These are phyloP conservation scores for Thalassiosira livingstoniorum DNA, from an alignment of 352 stramenopile species.

Conservation along the genomic window DNA sequence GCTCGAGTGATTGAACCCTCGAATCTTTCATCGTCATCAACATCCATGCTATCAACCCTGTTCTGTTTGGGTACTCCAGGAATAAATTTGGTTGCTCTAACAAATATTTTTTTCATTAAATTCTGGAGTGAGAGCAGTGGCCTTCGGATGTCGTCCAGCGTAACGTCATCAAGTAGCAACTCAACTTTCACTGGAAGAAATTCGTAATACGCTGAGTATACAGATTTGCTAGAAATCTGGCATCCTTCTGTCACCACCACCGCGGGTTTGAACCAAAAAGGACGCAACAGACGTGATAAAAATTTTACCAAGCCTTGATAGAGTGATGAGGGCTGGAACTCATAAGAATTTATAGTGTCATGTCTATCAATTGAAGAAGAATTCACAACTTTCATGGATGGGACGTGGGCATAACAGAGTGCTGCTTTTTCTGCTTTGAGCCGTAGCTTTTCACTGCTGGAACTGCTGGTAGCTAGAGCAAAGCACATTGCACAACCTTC, in stretches of 20 bases:
- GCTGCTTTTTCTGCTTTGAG: slow-evolving; percentile 62
- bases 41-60: slow-evolving; percentile 64
- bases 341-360: slow-evolving; percentile 72
- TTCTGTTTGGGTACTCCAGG: slow-evolving; percentile 54
- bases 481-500: slow-evolving; percentile 84
- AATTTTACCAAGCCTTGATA: slow-evolving; percentile 74
- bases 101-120: slow-evolving; percentile 74
- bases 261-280: slow-evolving; percentile 84
- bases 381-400: slow-evolving; percentile 47
- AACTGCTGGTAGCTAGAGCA: slow-evolving; percentile 62
- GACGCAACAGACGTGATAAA: slow-evolving; percentile 74
- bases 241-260: slow-evolving; percentile 82
- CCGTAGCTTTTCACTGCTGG: slow-evolving; percentile 54
- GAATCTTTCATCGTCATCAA: slow-evolving; percentile 47
- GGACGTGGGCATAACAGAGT: slow-evolving; percentile 50
- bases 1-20: slow-evolving; percentile 66
- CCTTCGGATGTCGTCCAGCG: slow-evolving; percentile 66
- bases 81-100: slow-evolving; percentile 63
- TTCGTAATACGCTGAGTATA: slow-evolving; percentile 46
- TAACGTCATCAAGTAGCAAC: slow-evolving; percentile 74
- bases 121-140: slow-evolving; percentile 68
- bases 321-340: slow-evolving; percentile 78
- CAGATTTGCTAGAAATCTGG: slow-evolving; percentile 55
- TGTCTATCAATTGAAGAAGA: slow-evolving; percentile 27
- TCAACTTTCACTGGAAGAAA: slow-evolving; percentile 81